Evolutionary conservation across 805 yeast genomes (phyloP).

Genomic region (Spathaspora hagerdaliae): DNA sequence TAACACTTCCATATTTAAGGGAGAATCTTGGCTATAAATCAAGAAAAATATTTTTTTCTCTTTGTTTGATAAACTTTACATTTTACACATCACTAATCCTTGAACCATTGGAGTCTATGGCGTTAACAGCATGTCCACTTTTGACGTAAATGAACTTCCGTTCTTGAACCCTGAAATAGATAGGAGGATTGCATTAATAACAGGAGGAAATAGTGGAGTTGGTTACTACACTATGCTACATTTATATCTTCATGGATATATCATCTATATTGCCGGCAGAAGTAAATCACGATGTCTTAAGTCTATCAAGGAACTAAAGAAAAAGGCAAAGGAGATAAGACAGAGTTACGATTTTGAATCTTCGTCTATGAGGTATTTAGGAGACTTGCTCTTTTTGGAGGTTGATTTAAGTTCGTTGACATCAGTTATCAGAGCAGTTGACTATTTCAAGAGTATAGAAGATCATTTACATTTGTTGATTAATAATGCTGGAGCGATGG

Average conservation of each 20-base stretch:
- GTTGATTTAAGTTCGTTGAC: slow-evolving; percentile 31
- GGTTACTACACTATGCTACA: slow-evolving; percentile 77
- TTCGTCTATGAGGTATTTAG: slow-evolving; percentile 21
- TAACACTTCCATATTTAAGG: too few relatives aligned
- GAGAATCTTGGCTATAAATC: too few relatives aligned
- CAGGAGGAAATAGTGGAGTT: slow-evolving; percentile 80
- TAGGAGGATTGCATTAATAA: slow-evolving; percentile 64
- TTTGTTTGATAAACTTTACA: too few relatives aligned
- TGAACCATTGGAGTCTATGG: background rate
- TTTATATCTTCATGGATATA: slow-evolving; percentile 73
- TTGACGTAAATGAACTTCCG: slow-evolving; percentile 43
- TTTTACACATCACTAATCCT: too few relatives aligned
- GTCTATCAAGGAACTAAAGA: slow-evolving; percentile 52
- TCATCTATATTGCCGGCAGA: slow-evolving; percentile 73
- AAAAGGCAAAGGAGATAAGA: slow-evolving; percentile 44
- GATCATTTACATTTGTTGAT: slow-evolving; percentile 55
- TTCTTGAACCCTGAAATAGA: slow-evolving; percentile 53
- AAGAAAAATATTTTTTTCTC: too few relatives aligned
- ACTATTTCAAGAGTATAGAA: slow-evolving; percentile 44
- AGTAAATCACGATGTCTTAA: slow-evolving; percentile 50
- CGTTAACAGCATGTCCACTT: background rate
- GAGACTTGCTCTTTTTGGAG: slow-evolving; percentile 35
- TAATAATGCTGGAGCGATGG: slow-evolving; percentile 80
- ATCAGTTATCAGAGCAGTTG: slow-evolving; percentile 42
- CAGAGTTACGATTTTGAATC: slow-evolving; percentile 19